phyloP scores from a whole-genome alignment of 768 basidiomycete genomes.

The Trametes cubensis region DNA sequence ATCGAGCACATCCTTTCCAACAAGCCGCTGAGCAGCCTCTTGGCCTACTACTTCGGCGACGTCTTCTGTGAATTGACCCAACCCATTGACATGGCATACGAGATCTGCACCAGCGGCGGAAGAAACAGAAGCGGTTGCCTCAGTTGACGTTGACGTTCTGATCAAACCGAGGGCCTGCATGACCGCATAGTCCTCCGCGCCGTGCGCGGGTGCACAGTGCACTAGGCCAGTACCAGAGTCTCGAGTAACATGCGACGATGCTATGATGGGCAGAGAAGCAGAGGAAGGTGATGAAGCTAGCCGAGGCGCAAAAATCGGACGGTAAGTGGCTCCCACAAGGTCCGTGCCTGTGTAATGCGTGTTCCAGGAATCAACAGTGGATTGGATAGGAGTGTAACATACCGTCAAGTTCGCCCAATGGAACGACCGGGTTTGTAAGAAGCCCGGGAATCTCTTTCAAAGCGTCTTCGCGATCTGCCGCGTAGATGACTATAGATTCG shows the following conservation, averaged over 20 bases:
- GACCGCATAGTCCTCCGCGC: conserved; percentile 85
- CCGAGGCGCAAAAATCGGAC: conserved; percentile 53
- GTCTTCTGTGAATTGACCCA: conserved; percentile 67
- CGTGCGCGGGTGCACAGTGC: conserved; percentile 94
- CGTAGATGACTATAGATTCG: conserved; percentile 46
- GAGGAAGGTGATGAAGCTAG: conserved; percentile 29
- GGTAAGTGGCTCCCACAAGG: conserved; percentile 64
- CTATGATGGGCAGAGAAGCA: conserved; percentile 49
- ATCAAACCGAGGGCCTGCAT: conserved; percentile 63
- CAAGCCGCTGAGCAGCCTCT: conserved; percentile 46
- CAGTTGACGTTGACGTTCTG: conserved; percentile 19
- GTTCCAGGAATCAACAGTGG: neutral
- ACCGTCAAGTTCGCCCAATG: conserved; percentile 46
- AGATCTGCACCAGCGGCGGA: conserved; percentile 43
- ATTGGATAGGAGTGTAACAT: neutral
- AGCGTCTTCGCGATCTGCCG: conserved; percentile 50
- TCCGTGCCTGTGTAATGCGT: conserved; percentile 41
- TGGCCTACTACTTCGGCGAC: conserved; percentile 63
- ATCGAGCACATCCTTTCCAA: conserved; percentile 73
- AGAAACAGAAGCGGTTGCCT: conserved; percentile 6
- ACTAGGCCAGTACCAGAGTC: conserved; percentile 95
- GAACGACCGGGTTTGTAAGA: neutral
- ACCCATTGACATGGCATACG: conserved; percentile 79
- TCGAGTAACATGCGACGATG: conserved; percentile 77
- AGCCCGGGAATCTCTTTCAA: conserved; percentile 23